Conservation (phyloP, 495 filamentous ascomycete species). For the Xylaria sp. region DNA sequence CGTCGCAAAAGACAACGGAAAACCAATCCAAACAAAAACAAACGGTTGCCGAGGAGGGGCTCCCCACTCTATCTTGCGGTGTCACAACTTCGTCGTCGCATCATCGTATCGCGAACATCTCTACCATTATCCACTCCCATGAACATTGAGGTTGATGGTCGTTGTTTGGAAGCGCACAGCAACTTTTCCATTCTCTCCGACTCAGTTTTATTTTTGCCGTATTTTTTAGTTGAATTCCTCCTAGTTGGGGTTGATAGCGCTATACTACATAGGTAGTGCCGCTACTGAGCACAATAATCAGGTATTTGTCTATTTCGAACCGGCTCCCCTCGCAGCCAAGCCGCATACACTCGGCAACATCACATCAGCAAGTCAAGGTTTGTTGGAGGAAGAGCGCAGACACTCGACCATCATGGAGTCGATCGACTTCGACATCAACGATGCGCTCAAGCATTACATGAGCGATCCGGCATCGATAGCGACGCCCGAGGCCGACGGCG, state of each 20-base stretch:
- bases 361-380: constrained; percentile 11
- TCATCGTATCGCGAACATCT: not conserved
- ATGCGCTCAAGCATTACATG: constrained; percentile 93
- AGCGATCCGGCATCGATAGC: constrained; percentile 83
- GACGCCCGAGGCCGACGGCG: constrained; percentile 85
- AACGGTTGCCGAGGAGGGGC: constrained; percentile 52
- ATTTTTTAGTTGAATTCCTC: not conserved
- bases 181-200: constrained; percentile 5
- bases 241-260: not conserved
- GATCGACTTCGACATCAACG: constrained; percentile 91
- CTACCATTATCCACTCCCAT: not conserved
- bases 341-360: not conserved
- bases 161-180: constrained; percentile 1
- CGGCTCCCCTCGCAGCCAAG: not conserved
- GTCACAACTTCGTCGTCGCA: not conserved
- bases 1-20: constrained; percentile 24
- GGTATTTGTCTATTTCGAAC: constrained; percentile 16
- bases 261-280: not conserved
- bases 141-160: not conserved
- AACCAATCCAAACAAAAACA: constrained; percentile 45
- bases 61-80: not conserved
- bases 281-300: not conserved
- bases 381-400: constrained; percentile 28
- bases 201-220: not conserved
- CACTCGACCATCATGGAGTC: constrained; percentile 67